Percentiles rank a stretch among this genome's conserved stretches.
phyloP scores from a whole-genome alignment of 176 grass and related monocot genomes.

The barley (Hordeum vulgare) region DNA sequence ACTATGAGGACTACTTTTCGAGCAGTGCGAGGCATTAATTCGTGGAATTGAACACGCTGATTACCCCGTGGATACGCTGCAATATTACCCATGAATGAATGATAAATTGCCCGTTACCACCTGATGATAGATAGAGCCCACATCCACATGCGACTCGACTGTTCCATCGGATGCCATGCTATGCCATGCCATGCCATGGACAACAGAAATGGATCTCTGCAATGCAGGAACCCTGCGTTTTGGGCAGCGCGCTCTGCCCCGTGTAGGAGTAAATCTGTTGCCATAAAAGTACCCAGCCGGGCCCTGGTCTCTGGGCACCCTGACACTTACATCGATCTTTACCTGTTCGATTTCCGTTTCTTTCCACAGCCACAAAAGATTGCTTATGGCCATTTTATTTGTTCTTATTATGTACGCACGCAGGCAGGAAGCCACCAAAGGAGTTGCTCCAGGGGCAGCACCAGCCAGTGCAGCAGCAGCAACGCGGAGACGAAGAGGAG shows the following conservation, averaged over 20 bases:
- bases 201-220: not conserved
- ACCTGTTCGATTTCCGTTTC: not conserved
- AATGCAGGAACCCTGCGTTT: not conserved
- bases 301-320: not conserved
- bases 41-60: not conserved
- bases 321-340: not conserved
- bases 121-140: not conserved
- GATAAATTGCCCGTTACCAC: not conserved
- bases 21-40: not conserved
- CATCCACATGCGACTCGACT: not conserved
- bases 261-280: not conserved
- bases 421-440: not conserved
- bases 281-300: not conserved
- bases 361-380: not conserved
- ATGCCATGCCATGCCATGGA: not conserved
- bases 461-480: not conserved
- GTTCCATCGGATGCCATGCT: constrained; percentile 5
- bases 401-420: not conserved
- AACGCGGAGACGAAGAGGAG: not conserved
- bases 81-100: not conserved
- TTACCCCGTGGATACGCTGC: not conserved
- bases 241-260: not conserved
- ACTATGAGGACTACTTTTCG: not conserved
- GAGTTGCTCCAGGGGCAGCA: not conserved
- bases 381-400: not conserved